These are phyloP conservation scores for Tetradesmus lagerheimii DNA, from an alignment of 139 green algal genomes.

Conservation along the genomic window DNA sequence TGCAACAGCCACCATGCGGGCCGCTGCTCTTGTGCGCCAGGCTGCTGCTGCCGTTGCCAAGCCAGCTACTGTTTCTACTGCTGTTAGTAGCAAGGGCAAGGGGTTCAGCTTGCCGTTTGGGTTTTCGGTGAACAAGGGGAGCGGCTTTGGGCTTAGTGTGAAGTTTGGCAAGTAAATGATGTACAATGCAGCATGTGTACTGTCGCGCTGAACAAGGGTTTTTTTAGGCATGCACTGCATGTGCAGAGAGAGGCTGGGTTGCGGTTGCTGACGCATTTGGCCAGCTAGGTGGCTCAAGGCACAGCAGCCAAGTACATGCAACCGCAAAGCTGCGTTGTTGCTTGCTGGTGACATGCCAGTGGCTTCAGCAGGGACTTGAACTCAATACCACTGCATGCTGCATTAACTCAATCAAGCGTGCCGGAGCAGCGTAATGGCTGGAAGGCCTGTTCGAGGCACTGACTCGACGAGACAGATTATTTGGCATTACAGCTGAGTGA, in stretches of 20 bases:
- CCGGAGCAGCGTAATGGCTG: too few relatives aligned
- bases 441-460: too few relatives aligned
- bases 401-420: background rate
- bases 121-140: background rate
- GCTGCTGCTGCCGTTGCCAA: background rate
- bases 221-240: background rate
- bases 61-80: background rate
- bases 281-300: too few relatives aligned
- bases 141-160: background rate
- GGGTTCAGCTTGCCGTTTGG: background rate
- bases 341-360: background rate
- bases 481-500: too few relatives aligned
- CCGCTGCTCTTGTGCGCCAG: background rate
- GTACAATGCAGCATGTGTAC: background rate
- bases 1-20: background rate
- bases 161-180: background rate
- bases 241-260: background rate
- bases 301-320: too few relatives aligned
- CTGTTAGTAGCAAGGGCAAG: background rate
- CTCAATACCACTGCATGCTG: background rate
- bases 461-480: too few relatives aligned
- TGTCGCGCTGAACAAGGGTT: background rate
- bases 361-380: background rate
- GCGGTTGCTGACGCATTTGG: too few relatives aligned
- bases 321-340: too few relatives aligned